Conservation (phyloP, 1,284 basidiomycete genomes). For the Stygiomarasmius scandens region DNA sequence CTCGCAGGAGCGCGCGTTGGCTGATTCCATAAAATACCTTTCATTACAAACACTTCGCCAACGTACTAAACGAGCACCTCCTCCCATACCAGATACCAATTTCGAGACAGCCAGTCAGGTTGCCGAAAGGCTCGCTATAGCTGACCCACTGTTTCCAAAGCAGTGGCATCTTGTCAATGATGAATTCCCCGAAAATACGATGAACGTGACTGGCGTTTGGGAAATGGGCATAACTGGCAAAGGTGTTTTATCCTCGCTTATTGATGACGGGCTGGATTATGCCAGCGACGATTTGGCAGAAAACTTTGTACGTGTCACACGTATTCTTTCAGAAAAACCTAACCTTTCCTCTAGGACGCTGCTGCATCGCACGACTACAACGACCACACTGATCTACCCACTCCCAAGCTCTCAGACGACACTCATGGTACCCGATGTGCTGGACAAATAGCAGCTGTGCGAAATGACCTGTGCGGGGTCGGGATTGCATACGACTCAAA, state of each 20-base stretch:
- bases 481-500: conserved; percentile 93
- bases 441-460: conserved; percentile 96
- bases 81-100: conserved; percentile 41
- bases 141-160: conserved; percentile 82
- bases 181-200: conserved; percentile 73
- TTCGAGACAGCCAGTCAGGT: conserved; percentile 47
- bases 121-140: conserved; percentile 70
- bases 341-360: conserved; percentile 60
- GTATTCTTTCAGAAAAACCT: conserved; percentile 10
- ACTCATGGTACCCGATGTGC: conserved; percentile 98
- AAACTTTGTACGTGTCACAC: conserved; percentile 79
- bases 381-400: conserved; percentile 87
- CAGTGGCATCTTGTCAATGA: conserved; percentile 96
- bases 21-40: conserved; percentile 58
- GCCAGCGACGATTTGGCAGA: conserved; percentile 83
- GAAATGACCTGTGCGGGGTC: conserved; percentile 93
- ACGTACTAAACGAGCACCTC: conserved; percentile 70
- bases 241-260: conserved; percentile 86
- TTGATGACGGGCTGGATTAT: conserved; percentile 97
- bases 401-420: conserved; percentile 88
- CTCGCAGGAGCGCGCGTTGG: conserved; percentile 35
- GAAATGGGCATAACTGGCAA: conserved; percentile 85
- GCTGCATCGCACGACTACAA: conserved; percentile 97
- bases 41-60: conserved; percentile 62
- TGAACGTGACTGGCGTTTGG: conserved; percentile 86